Conservation (phyloP, 1,284 basidiomycete genomes). For the Ganoderma lucidum region DNA sequence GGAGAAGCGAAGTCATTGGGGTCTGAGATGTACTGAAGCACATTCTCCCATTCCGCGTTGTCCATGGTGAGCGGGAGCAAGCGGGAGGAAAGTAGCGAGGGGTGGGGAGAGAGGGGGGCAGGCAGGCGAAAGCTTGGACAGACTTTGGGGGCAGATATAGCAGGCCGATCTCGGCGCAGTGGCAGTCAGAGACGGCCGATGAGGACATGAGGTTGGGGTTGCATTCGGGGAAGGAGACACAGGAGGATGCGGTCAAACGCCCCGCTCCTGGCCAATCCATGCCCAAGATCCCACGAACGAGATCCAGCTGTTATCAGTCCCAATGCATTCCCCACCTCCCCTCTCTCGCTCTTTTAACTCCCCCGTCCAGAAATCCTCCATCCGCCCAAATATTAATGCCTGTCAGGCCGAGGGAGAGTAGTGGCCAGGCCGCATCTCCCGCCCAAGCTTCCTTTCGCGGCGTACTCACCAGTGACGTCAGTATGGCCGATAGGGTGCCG, state of each 20-base stretch:
- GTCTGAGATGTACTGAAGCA: constrained; percentile 70
- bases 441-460: background rate
- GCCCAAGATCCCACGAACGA: background rate
- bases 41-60: constrained; percentile 64
- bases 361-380: background rate
- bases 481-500: background rate
- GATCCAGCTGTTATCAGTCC: background rate
- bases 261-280: background rate
- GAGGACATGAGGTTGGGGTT: background rate
- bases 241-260: constrained; percentile 5
- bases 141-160: constrained; percentile 8
- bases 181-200: background rate
- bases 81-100: constrained; percentile 1
- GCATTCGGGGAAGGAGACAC: constrained; percentile 1
- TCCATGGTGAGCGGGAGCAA: constrained; percentile 44
- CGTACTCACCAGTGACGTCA: background rate
- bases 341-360: background rate
- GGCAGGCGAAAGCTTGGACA: constrained; percentile 1
- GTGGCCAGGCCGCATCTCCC: background rate
- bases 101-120: constrained; percentile 10
- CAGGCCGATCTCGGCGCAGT: background rate
- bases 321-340: too few relatives aligned
- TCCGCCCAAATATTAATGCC: too few relatives aligned
- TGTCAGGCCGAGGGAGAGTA: background rate
- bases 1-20: constrained; percentile 52